Evolutionary conservation across 805 yeast species (phyloP), one percentile per base, ranked within the genome.

Genomic region (Zygosaccharomyces lentus): DNA sequence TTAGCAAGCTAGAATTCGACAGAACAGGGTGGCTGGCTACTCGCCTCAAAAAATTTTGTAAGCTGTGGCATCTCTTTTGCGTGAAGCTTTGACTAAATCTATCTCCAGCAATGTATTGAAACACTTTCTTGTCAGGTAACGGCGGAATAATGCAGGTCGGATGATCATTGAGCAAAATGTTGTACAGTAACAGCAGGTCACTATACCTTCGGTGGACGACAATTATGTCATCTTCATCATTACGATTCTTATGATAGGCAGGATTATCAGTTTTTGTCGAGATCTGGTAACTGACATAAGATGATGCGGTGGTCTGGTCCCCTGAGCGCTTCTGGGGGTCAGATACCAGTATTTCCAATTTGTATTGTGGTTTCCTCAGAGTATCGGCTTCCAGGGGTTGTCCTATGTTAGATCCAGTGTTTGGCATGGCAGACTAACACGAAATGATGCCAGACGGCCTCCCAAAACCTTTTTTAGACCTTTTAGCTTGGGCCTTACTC

Each of bases 21-120:
- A 91, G 69, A 1, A 73, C 65, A 21, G 90, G 90, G 67, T 93
- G 98, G 51, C 73, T 72, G 15, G 88, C 74, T 6, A 91, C 72
- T 48, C 95, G 78, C 50, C 77, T 71, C 41, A 91, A 66, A 59
- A 90, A 93, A 49, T 91, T 72, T 54, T 83, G 80, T 36, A 91
- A 71, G 3, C 96, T 86, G 38, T 82, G 80, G 3, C 95, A 82
- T 55, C 99, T 72, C 62, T 87, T 86, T 49, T 75, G 72, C 0
- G 96, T 91, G 65, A 93, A 93, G 48, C 86, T 89, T 10, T 78
- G 73, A 23, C 91, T 81, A 62, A 91, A 91, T 31, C 98, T 74
- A 57, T 91, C 97, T 9, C 99, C 98, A 31, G 95, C 89, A 43
- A 91, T 75, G 66, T 93, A 91, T 63, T 91, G 96, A 56, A 91